phyloP scores from a whole-genome alignment of 208 protist genomes.

The Crithidia fasciculata region DNA sequence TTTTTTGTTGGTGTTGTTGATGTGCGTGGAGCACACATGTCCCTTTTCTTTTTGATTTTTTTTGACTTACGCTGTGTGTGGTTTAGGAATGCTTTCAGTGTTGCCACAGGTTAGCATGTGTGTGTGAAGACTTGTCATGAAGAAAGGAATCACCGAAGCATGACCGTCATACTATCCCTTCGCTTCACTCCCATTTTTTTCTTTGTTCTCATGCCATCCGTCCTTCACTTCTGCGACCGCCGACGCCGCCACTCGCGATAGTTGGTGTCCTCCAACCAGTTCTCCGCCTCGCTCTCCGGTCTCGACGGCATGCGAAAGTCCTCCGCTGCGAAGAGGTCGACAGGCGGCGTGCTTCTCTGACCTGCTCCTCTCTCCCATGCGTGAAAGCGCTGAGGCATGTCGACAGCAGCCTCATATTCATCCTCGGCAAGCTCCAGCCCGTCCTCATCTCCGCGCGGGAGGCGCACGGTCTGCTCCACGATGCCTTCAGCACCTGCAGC shows the following conservation, averaged over 20 bases:
- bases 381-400: conserved; percentile 7
- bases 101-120: too few relatives aligned
- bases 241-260: conserved; percentile 25
- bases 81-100: too few relatives aligned
- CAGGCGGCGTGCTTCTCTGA: neutral
- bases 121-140: too few relatives aligned
- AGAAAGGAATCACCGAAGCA: too few relatives aligned
- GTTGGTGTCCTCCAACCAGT: conserved; percentile 28
- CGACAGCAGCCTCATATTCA: conserved; percentile 28
- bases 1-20: too few relatives aligned
- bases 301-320: neutral
- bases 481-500: neutral
- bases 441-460: neutral
- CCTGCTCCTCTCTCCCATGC: too few relatives aligned
- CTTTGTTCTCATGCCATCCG: neutral
- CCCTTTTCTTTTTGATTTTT: too few relatives aligned
- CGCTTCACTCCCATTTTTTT: neutral
- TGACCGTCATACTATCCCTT: neutral
- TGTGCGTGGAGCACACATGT: too few relatives aligned
- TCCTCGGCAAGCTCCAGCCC: conserved; percentile 30
- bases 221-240: neutral
- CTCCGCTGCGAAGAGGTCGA: conserved; percentile 5
- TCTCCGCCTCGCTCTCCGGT: neutral
- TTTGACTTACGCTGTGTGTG: too few relatives aligned
- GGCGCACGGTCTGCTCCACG: neutral